phyloP scores from a whole-genome alignment of 2,329 filamentous ascomycete species.

The Pseudogymnoascus sp. region DNA sequence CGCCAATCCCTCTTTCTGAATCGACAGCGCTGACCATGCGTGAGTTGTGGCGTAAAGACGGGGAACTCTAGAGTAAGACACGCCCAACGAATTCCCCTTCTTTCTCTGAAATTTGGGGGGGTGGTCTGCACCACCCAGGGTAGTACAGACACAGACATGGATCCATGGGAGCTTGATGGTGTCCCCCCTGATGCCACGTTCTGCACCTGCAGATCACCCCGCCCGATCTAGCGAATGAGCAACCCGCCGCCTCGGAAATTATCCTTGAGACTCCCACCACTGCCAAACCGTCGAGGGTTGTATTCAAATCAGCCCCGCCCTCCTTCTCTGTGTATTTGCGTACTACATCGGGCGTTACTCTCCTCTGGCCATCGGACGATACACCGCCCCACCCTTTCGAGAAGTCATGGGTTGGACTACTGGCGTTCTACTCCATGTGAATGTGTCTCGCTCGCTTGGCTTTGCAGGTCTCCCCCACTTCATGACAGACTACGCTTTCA shows the following conservation, averaged over 20 bases:
- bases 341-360: background rate
- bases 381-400: constrained; percentile 1
- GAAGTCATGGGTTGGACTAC: background rate
- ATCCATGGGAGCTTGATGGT: background rate
- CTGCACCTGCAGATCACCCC: constrained; percentile 6
- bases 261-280: background rate
- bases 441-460: background rate
- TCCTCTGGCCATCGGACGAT: background rate
- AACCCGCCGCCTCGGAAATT: constrained; percentile 6
- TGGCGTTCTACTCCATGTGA: background rate
- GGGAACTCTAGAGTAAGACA: background rate
- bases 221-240: background rate
- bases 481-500: background rate
- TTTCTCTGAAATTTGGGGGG: background rate
- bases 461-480: background rate
- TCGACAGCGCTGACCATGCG: background rate
- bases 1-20: background rate
- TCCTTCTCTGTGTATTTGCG: background rate
- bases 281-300: background rate
- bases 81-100: background rate
- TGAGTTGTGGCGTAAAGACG: background rate
- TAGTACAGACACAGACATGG: background rate
- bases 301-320: background rate
- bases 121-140: background rate
- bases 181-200: constrained; percentile 5